These are phyloP conservation scores for Coleophoma cylindrospora DNA, from an alignment of 2,329 filamentous ascomycete species.

Conservation along the genomic window DNA sequence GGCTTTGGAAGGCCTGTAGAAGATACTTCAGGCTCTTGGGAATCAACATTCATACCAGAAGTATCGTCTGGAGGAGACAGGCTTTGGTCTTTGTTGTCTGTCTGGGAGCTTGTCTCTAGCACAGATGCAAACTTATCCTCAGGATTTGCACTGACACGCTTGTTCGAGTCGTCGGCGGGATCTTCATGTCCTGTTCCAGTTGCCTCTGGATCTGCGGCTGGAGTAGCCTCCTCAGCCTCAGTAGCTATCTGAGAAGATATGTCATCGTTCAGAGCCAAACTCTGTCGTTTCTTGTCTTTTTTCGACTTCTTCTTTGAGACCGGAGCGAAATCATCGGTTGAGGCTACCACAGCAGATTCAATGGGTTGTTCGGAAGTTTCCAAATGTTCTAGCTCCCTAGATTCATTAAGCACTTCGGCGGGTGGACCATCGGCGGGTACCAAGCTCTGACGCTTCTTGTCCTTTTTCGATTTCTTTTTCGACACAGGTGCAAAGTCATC, in stretches of 20 bases:
- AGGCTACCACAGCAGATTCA: too few species aligned
- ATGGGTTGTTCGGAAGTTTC: too few species aligned
- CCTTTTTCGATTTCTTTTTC: constrained; percentile 14
- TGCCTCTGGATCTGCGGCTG: too few species aligned
- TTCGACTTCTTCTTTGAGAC: constrained; percentile 4
- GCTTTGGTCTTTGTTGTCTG: constrained; percentile 26
- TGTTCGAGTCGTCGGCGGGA: not conserved
- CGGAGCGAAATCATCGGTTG: too few species aligned
- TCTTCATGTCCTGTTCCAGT: too few species aligned
- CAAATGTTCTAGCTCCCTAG: constrained; percentile 6
- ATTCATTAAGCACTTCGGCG: not conserved
- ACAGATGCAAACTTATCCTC: not conserved
- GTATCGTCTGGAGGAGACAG: not conserved
- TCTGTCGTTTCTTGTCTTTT: constrained; percentile 20
- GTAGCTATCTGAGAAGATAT: not conserved
- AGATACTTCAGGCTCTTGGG: not conserved
- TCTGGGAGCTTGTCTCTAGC: constrained; percentile 27
- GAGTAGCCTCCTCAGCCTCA: constrained; percentile 6
- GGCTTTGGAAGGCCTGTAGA: not conserved
- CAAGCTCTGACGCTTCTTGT: constrained; percentile 15
- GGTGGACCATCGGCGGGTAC: constrained; percentile 1
- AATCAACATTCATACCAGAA: not conserved
- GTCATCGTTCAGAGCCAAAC: constrained; percentile 7
- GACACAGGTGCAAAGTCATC: too few species aligned
- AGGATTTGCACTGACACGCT: not conserved